phyloP scores from a whole-genome alignment of 805 yeast genomes.

The Myxozyma monticola region DNA sequence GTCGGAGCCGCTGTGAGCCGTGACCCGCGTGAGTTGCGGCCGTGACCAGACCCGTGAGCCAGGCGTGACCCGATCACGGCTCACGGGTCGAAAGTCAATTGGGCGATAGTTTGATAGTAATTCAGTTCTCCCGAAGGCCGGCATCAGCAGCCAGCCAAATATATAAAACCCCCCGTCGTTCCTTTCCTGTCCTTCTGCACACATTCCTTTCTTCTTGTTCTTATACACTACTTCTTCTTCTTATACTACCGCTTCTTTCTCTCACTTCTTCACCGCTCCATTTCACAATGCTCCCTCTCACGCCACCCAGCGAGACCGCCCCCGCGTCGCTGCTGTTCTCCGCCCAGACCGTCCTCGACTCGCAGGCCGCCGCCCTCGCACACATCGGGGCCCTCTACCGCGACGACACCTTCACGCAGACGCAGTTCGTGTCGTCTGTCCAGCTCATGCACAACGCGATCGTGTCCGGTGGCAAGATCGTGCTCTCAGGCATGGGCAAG shows the following conservation, averaged over 20 bases:
- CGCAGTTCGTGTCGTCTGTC: slow-evolving; percentile 37
- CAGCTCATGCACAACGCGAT: slow-evolving; percentile 44
- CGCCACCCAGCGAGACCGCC: slow-evolving; percentile 56
- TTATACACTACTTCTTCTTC: not conserved
- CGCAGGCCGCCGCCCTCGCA: slow-evolving; percentile 43
- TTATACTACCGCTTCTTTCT: not conserved
- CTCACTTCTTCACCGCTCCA: not conserved
- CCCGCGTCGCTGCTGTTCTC: slow-evolving; percentile 50
- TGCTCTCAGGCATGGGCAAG: slow-evolving; percentile 83
- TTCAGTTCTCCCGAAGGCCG: too few species aligned
- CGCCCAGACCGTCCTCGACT: slow-evolving; percentile 38
- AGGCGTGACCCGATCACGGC: too few species aligned
- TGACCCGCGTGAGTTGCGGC: too few species aligned
- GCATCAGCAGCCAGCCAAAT: too few species aligned
- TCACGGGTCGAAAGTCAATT: too few species aligned
- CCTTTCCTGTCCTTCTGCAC: too few species aligned
- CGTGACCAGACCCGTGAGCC: too few species aligned
- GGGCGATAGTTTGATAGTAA: too few species aligned
- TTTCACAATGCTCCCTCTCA: slow-evolving; percentile 2
- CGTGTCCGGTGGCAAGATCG: slow-evolving; percentile 61
- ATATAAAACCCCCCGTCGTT: too few species aligned
- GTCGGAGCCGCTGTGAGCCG: too few species aligned
- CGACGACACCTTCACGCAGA: slow-evolving; percentile 32
- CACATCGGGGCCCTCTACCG: slow-evolving; percentile 36
- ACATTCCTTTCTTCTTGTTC: too few species aligned